Base-by-base conservation (phyloP, 2,329 filamentous ascomycete genomes). In the Aspergillus carbonarius region DNA sequence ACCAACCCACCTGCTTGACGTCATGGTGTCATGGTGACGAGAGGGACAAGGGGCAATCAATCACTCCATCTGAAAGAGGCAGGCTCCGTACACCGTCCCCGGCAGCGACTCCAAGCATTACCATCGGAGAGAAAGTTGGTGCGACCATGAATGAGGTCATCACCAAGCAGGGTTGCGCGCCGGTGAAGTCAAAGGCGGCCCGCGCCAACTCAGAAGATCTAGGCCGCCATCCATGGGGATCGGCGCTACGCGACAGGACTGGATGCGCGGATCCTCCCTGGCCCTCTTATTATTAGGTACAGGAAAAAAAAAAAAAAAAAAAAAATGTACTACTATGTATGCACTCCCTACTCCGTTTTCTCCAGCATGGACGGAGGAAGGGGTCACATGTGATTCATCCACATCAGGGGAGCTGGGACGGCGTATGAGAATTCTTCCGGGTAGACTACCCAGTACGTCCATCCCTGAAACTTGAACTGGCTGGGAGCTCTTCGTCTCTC, bases 11-110 rank as follows among this genome's bases (percentile, higher is more conserved):
- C 44, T 48, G 44, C n/a, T 56, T 56, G 54, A 56, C 54, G 54
- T 56, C 54, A 56, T 48, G 54, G 44, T 56, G 54, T 56, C 54
- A 46, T 56, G 54, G 44, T n/a, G 17, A 37, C 23, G 46, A 18
- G 20, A 25, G 27, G 13, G 20, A 23, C 18, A 18, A 20, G 39
- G 18, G n/a, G 18, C 37, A 40, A 18, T n/a, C 37, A 18, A 18
- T 40, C 37, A 40, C 5, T 40, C 37, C n/a, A 9, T n/a, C n/a
- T n/a, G 8, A 18, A 18, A 17, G n/a, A n/a, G 18, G 37, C 17
- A 10, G n/a, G n/a, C n/a, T n/a, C n/a, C n/a, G n/a, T 32, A 32
- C 30, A 32, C 9, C 9, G 27, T 30, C 27, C 6, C 27, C 27
- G 27, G 39, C 17, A 42, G 20, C 17, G 39, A 23, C 23, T 23